Evolutionary conservation across 345 rosid species (phyloP).

Genomic region (Eutrema heterophyllum): DNA sequence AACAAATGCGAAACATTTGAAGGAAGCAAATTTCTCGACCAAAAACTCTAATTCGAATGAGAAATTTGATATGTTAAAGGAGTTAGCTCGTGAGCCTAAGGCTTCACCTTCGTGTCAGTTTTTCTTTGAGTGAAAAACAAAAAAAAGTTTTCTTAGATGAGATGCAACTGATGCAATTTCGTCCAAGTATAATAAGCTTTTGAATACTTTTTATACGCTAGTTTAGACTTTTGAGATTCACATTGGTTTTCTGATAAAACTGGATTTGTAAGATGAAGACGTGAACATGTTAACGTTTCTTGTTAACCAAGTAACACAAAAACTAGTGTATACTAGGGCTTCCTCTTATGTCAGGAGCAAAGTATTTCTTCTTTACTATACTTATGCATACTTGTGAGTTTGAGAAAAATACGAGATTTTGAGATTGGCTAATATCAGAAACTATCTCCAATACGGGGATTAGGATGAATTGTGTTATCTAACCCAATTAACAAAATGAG

Average conservation of each 20-base stretch:
- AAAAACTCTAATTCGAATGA: neutral
- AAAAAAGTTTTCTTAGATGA: neutral
- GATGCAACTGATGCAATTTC: neutral
- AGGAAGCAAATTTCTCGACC: neutral
- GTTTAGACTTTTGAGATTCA: neutral
- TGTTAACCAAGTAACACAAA: neutral
- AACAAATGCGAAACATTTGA: conserved; percentile 6
- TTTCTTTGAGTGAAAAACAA: neutral
- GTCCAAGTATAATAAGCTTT: neutral
- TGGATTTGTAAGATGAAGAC: neutral
- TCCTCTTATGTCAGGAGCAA: neutral
- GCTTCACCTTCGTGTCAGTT: conserved; percentile 14
- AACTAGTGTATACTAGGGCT: neutral
- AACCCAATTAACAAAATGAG: neutral
- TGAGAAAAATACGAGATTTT: neutral
- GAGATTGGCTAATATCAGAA: neutral
- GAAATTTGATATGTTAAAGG: conserved; percentile 9
- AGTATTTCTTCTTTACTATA: neutral
- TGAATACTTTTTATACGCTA: neutral
- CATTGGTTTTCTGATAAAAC: neutral
- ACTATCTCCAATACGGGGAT: neutral
- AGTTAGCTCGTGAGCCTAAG: conserved; percentile 7
- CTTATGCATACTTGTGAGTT: neutral
- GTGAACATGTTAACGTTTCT: neutral
- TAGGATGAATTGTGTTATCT: neutral